Conservation (phyloP, 495 filamentous ascomycete species). For the Aspergillus avenaceus region DNA sequence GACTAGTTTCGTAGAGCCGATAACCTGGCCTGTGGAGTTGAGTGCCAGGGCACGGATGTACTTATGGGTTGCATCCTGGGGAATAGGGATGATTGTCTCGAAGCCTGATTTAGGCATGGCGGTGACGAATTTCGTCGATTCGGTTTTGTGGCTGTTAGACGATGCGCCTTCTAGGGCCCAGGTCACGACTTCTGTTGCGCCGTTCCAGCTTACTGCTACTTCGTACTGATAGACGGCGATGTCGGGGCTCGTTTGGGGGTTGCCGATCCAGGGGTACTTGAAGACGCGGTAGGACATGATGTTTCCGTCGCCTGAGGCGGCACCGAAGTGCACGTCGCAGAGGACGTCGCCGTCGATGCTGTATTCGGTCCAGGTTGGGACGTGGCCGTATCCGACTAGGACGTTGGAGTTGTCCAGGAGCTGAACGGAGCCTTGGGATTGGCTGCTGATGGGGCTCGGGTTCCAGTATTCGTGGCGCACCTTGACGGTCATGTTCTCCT, state of each 20-base stretch:
- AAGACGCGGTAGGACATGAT: slow-evolving; percentile 35
- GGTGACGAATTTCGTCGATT: slow-evolving; percentile 19
- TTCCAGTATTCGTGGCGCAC: slow-evolving; percentile 35
- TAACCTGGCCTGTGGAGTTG: slow-evolving; percentile 8
- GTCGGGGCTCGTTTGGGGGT: slow-evolving; percentile 23
- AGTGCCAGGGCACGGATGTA: slow-evolving; percentile 16
- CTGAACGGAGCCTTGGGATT: slow-evolving; percentile 46
- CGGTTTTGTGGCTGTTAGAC: neutral
- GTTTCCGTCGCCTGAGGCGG: slow-evolving; percentile 20
- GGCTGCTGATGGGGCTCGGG: slow-evolving; percentile 25
- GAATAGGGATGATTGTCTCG: slow-evolving; percentile 28
- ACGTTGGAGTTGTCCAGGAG: slow-evolving; percentile 41
- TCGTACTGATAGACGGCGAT: slow-evolving; percentile 23
- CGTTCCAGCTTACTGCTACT: slow-evolving; percentile 38
- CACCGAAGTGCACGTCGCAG: slow-evolving; percentile 33
- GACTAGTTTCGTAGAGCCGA: slow-evolving; percentile 11
- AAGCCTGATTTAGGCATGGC: slow-evolving; percentile 28
- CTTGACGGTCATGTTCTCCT: slow-evolving; percentile 29
- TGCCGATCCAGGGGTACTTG: slow-evolving; percentile 34
- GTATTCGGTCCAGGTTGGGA: slow-evolving; percentile 47
- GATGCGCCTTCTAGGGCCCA: slow-evolving; percentile 31
- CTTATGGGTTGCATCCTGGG: neutral
- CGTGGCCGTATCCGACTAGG: slow-evolving; percentile 46
- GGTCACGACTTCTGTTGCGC: slow-evolving; percentile 34
- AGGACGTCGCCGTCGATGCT: slow-evolving; percentile 22